A percentile compares a stretch with the other conserved stretches of the same genome.
These are phyloP conservation scores for Emergomyces pasteurianus DNA, from an alignment of 2,329 filamentous ascomycete species.

Conservation along the genomic window DNA sequence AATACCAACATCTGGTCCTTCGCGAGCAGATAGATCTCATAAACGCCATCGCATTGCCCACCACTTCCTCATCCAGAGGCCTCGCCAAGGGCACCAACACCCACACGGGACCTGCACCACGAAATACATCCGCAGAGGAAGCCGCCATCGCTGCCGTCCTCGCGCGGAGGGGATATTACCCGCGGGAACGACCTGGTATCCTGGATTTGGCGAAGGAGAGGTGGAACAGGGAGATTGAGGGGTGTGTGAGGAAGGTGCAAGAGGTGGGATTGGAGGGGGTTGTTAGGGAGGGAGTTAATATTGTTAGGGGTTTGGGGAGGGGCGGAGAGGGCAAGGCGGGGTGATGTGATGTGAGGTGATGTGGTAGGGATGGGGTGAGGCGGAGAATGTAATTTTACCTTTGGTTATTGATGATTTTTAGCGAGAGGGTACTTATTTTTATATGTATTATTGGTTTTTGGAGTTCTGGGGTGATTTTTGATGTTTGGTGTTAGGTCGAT, in stretches of 20 bases:
- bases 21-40: slow-evolving; percentile 33
- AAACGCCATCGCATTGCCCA: slow-evolving; percentile 25
- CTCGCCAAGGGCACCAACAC: not conserved
- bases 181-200: slow-evolving; percentile 23
- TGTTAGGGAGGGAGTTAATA: slow-evolving; percentile 35
- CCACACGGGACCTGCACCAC: not conserved
- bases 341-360: not conserved
- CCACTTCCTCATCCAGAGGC: not conserved
- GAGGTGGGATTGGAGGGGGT: slow-evolving; percentile 53
- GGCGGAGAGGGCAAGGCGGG: not conserved
- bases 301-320: slow-evolving; percentile 14
- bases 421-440: not conserved
- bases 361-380: not conserved
- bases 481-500: not conserved
- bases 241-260: slow-evolving; percentile 54
- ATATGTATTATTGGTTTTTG: not conserved
- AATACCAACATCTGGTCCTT: slow-evolving; percentile 32
- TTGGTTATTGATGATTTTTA: not conserved
- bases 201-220: slow-evolving; percentile 60
- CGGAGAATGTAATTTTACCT: not conserved
- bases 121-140: not conserved
- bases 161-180: slow-evolving; percentile 10
- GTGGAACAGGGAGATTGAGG: slow-evolving; percentile 65
- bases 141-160: slow-evolving; percentile 6
- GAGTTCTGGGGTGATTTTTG: not conserved